These are phyloP conservation scores for Kentomonas sorsogonicus DNA, from an alignment of 208 protist genomes.

Conservation along the genomic window DNA sequence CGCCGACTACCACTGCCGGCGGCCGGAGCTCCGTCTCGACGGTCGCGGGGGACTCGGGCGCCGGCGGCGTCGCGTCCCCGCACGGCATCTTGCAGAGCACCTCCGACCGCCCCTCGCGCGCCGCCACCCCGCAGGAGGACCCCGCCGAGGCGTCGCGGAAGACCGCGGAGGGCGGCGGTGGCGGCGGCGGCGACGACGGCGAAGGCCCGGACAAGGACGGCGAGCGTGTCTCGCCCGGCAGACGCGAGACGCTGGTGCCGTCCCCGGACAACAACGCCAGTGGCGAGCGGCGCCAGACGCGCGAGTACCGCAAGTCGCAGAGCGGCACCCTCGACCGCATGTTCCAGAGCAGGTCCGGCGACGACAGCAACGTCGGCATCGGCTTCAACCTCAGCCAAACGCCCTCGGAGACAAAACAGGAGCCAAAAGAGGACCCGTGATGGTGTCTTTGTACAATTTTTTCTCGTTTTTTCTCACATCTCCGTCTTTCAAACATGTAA, in stretches of 20 bases:
- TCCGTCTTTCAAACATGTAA: background rate
- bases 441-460: no score
- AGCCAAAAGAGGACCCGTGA: no score
- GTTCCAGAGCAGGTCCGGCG: no score
- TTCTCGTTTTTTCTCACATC: no score
- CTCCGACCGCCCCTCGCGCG: no score
- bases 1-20: no score
- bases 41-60: background rate
- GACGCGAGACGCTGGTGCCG: background rate
- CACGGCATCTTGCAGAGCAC: background rate
- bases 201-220: background rate
- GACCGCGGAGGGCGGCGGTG: background rate
- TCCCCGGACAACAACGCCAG: background rate
- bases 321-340: background rate
- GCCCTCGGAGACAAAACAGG: no score
- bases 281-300: background rate
- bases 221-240: background rate
- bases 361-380: constrained; percentile 2
- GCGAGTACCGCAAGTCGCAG: background rate
- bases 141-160: no score
- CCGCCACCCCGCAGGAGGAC: no score
- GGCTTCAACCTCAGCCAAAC: background rate
- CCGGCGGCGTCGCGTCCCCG: background rate
- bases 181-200: background rate
- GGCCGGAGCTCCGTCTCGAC: no score